Percentiles rank a stretch among this genome's conserved stretches.
phyloP scores from a whole-genome alignment of 208 protist genomes.

The Naegleria lovaniensis region DNA sequence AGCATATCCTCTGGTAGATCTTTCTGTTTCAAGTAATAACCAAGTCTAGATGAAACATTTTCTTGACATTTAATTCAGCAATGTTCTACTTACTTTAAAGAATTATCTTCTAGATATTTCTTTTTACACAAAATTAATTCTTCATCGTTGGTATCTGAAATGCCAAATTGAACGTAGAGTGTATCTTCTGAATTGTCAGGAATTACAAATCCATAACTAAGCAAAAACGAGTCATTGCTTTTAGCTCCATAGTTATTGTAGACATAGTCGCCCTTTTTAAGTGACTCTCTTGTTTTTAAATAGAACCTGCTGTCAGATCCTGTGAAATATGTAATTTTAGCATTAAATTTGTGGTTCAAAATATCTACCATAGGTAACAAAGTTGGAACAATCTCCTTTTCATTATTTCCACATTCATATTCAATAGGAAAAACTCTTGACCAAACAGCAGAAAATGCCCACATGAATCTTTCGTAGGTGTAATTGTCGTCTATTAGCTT shows the following conservation, averaged over 20 bases:
- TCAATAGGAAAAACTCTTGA: constrained; percentile 22
- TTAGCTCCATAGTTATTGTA: constrained; percentile 25
- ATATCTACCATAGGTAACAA: constrained; percentile 11
- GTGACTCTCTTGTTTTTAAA: not conserved
- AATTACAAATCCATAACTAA: constrained; percentile 21
- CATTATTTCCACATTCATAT: not conserved
- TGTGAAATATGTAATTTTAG: constrained; percentile 9
- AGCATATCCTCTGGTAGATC: not conserved
- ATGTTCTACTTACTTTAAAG: not conserved
- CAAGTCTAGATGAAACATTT: not conserved
- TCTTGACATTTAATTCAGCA: not conserved
- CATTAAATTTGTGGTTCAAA: constrained; percentile 11
- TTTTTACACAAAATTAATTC: not conserved
- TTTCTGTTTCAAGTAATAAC: not conserved
- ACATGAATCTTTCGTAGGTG: not conserved
- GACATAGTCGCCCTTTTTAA: not conserved
- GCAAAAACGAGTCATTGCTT: constrained; percentile 24
- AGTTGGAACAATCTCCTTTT: not conserved
- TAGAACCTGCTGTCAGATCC: not conserved
- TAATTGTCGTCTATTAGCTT: not conserved
- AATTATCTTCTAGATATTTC: not conserved
- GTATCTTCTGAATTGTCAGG: constrained; percentile 9
- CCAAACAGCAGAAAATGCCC: constrained; percentile 25
- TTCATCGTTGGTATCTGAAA: not conserved
- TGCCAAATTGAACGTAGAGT: not conserved